Evolutionary conservation across 2,329 filamentous ascomycete species (phyloP), one percentile per base, ranked within the genome.

Genomic region (Xylariaceae sp.): DNA sequence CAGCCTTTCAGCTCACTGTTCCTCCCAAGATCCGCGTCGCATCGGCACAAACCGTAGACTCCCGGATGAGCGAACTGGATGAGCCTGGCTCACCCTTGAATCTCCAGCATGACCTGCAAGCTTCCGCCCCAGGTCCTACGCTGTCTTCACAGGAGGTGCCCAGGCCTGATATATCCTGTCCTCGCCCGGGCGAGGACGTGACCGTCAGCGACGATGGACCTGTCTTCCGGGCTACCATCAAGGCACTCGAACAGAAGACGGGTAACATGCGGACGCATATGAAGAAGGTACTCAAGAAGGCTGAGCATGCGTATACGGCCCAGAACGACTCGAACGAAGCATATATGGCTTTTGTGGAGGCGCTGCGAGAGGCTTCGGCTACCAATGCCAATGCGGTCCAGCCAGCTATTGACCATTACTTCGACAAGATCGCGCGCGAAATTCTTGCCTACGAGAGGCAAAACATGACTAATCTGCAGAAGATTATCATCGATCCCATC

Each of bases 371-470:
- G 53, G 86, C 88, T 1, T 88, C 89, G 1, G 78, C 77, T 1
- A 94, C 89, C 10, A 96, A 96, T 54, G 84, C 88, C 31, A 94
- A 94, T 52, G 92, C 90, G 1, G 89, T 98, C n/a, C 87, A 94
- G 53, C 93, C 92, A 12, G 92, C 90, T 4, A 72, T 98, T 39
- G 92, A 98, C 42, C 89, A 98, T 58, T 98, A 98, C 57, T 98
- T 96, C 52, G 89, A 96, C 60, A 94, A 89, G 52, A 96, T 94
- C 46, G 89, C 90, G 3, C 80, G 82, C 40, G 87, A 96, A 54
- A 95, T 98, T 29, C 64, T 95, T 23, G 60, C 67, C 1, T 96
- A 95, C 54, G 89, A 98, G 60, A 80, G 79, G 41, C 77, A 84
- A 44, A 96, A 95, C 54, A 80, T 85, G 1, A 51, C 66, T 24